Conservation (phyloP, 495 filamentous ascomycete species). For the Poronia punctata region DNA sequence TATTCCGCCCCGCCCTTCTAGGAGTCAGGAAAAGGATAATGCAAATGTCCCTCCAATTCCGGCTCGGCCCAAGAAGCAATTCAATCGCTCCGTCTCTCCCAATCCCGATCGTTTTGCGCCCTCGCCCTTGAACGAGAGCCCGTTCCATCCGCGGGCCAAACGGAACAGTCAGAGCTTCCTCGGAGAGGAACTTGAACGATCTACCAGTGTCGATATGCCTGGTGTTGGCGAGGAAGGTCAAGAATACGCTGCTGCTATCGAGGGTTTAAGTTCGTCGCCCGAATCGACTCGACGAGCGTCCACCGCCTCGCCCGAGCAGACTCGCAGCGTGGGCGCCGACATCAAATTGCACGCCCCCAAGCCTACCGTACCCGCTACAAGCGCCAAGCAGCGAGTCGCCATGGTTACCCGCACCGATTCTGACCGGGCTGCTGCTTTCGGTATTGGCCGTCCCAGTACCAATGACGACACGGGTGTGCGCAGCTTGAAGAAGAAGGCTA, state of each 20-base stretch:
- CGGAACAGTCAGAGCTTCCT: constrained; percentile 38
- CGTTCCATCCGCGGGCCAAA: constrained; percentile 24
- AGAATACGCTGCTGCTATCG: constrained; percentile 66
- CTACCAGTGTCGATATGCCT: constrained; percentile 73
- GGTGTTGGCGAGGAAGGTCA: constrained; percentile 82
- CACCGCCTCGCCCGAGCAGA: constrained; percentile 47
- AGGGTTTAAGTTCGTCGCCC: constrained; percentile 32
- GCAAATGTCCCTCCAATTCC: constrained; percentile 50
- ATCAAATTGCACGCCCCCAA: constrained; percentile 87
- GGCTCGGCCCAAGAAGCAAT: constrained; percentile 58
- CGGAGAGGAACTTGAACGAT: constrained; percentile 48
- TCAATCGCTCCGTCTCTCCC: constrained; percentile 74
- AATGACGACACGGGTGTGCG: constrained; percentile 25
- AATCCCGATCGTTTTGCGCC: constrained; percentile 70
- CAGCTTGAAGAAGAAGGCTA: constrained; percentile 57
- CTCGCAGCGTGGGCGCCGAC: constrained; percentile 69
- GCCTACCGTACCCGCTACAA: constrained; percentile 69
- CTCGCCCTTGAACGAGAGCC: constrained; percentile 72
- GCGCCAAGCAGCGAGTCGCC: constrained; percentile 72
- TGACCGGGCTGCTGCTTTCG: constrained; percentile 69
- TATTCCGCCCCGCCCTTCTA: constrained; percentile 59
- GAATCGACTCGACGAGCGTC: constrained; percentile 26
- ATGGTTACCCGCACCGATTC: constrained; percentile 86
- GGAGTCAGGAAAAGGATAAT: constrained; percentile 34
- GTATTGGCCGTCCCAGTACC: constrained; percentile 60